Evolutionary conservation across 2,329 filamentous ascomycete genomes (phyloP).

Genomic region (Neofusicoccum sp.): DNA sequence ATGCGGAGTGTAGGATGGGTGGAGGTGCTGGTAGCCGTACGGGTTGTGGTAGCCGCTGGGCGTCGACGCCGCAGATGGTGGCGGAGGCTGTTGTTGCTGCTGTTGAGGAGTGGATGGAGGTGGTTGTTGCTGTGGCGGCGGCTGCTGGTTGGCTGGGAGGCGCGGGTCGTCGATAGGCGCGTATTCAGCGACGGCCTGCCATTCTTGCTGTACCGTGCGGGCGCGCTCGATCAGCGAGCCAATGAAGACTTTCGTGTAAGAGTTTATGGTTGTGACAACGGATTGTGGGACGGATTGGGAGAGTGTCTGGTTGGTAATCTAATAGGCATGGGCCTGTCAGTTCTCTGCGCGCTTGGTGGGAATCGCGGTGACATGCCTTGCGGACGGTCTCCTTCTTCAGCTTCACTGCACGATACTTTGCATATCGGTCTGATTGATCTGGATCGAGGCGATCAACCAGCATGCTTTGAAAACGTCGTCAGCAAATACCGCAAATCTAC

Average conservation of each 20-base stretch:
- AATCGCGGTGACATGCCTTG: conserved; percentile 46
- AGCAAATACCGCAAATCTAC: not conserved
- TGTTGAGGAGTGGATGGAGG: not conserved
- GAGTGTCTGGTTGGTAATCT: conserved; percentile 77
- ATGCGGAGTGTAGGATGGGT: conserved; percentile 1
- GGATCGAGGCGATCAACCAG: conserved; percentile 63
- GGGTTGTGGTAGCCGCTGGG: conserved; percentile 29
- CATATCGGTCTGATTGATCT: conserved; percentile 69
- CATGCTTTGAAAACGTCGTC: conserved; percentile 39
- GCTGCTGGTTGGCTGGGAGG: conserved; percentile 22
- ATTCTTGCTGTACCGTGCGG: conserved; percentile 68
- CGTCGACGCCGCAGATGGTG: conserved; percentile 23
- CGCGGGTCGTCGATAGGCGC: conserved; percentile 56
- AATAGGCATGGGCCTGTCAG: not conserved
- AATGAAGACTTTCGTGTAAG: conserved; percentile 73
- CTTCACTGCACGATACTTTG: conserved; percentile 67
- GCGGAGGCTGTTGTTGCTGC: conserved; percentile 31
- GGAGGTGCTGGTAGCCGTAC: conserved; percentile 21
- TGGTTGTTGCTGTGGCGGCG: conserved; percentile 4
- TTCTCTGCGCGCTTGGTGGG: not conserved
- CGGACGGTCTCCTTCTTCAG: conserved; percentile 68
- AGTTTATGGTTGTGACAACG: conserved; percentile 72
- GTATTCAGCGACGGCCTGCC: conserved; percentile 55
- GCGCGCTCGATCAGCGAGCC: conserved; percentile 74
- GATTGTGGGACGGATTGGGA: conserved; percentile 73